Percentiles rank a stretch among this genome's conserved stretches.
These are phyloP conservation scores for Trametes gibbosa DNA, from an alignment of 768 basidiomycete species.

Conservation along the genomic window DNA sequence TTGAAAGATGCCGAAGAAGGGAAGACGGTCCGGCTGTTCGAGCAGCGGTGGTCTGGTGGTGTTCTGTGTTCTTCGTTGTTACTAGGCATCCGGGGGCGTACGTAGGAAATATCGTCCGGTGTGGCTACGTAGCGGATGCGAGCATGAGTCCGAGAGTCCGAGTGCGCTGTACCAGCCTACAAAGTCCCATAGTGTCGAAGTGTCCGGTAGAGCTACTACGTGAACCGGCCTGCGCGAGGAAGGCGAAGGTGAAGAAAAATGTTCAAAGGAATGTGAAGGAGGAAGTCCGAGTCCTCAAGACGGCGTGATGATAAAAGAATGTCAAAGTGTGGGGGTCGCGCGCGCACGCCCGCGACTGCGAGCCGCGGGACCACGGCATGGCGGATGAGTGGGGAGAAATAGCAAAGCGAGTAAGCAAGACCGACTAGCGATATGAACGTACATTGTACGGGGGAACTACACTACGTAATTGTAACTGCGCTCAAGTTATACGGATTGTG, in stretches of 20 bases:
- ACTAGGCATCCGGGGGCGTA: slow-evolving; percentile 1
- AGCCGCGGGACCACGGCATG: background rate
- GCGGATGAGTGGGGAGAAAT: background rate
- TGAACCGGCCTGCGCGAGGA: slow-evolving; percentile 8
- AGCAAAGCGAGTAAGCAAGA: background rate
- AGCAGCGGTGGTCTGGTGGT: background rate
- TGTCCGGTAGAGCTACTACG: slow-evolving; percentile 6
- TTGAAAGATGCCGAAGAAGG: background rate
- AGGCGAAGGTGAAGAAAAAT: background rate
- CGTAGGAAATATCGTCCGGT: slow-evolving; percentile 9
- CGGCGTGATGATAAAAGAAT: background rate
- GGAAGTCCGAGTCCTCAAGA: slow-evolving; percentile 1
- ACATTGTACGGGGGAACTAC: slow-evolving; percentile 16
- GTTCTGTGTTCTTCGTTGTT: background rate
- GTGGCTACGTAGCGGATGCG: slow-evolving; percentile 5
- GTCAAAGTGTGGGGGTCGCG: background rate
- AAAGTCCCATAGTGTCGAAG: slow-evolving; percentile 5
- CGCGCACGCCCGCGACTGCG: background rate
- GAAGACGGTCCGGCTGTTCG: background rate
- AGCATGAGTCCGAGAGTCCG: background rate
- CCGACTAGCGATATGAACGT: slow-evolving; percentile 17
- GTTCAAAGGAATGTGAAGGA: background rate
- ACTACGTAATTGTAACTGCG: slow-evolving; percentile 13
- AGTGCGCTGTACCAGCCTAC: background rate
- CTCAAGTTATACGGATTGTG: slow-evolving; percentile 16